These are phyloP conservation scores for Mallotus japonicus DNA, from an alignment of 441 rosid species.

Conservation along the genomic window DNA sequence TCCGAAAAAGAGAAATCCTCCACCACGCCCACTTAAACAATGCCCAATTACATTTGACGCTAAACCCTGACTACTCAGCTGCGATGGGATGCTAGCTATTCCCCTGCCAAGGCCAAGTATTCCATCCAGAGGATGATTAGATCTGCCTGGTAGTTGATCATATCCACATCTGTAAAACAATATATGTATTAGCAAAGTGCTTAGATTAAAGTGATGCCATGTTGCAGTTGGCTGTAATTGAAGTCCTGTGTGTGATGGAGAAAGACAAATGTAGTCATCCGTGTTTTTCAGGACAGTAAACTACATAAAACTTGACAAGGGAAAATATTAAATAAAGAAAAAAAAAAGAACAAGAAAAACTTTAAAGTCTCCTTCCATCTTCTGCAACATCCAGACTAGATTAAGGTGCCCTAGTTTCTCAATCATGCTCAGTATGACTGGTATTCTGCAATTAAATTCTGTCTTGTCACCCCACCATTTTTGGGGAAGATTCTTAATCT, in stretches of 20 bases:
- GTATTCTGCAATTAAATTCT: not conserved
- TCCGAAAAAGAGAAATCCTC: slow-evolving; percentile 92
- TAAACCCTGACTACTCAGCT: slow-evolving; percentile 66
- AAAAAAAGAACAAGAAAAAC: not conserved
- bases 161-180: slow-evolving; percentile 69
- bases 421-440: not conserved
- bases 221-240: not conserved
- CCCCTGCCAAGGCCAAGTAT: slow-evolving; percentile 95
- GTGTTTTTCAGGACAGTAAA: not conserved
- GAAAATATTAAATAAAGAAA: not conserved
- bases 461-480: not conserved
- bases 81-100: slow-evolving; percentile 67
- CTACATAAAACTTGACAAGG: not conserved
- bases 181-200: too few relatives aligned
- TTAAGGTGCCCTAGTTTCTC: too few relatives aligned
- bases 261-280: not conserved
- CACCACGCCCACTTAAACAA: slow-evolving; percentile 77
- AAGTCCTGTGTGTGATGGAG: not conserved
- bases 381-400: too few relatives aligned
- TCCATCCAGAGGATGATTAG: slow-evolving; percentile 80
- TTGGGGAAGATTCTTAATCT: not conserved
- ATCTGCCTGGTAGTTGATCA: slow-evolving; percentile 65
- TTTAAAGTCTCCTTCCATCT: too few relatives aligned
- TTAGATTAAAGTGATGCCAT: not conserved
- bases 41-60: slow-evolving; percentile 78